phyloP scores from a whole-genome alignment of 805 yeast species.

The Ogataea haglerorum region DNA sequence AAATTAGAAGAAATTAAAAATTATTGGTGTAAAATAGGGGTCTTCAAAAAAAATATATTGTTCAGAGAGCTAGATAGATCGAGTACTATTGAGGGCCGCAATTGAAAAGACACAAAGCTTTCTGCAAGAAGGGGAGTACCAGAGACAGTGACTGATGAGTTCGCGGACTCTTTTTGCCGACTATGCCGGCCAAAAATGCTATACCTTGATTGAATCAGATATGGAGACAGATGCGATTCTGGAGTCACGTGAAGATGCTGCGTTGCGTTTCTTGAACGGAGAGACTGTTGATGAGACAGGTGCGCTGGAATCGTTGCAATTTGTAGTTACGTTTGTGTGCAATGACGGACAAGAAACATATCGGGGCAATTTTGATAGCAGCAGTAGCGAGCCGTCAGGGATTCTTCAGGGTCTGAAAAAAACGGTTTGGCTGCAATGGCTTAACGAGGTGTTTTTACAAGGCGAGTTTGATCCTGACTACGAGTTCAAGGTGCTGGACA shows the following conservation, averaged over 20 bases:
- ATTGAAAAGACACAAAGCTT: too few species aligned
- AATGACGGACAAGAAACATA: conserved; percentile 7
- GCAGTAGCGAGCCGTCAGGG: not conserved
- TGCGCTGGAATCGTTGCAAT: not conserved
- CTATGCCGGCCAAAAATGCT: conserved; percentile 9
- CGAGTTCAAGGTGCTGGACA: conserved; percentile 9
- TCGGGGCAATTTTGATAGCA: conserved; percentile 5
- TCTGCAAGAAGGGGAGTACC: too few species aligned
- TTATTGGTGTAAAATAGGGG: not conserved
- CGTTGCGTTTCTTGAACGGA: not conserved
- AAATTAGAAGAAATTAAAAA: not conserved
- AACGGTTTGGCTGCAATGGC: conserved; percentile 13
- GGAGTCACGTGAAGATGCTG: not conserved
- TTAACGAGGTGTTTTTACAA: conserved; percentile 4
- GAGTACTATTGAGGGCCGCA: too few species aligned
- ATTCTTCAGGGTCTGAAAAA: conserved; percentile 5
- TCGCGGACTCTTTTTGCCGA: conserved; percentile 14
- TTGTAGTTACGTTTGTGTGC: conserved; percentile 13
- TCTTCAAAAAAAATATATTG: too few species aligned
- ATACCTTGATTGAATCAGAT: conserved; percentile 12
- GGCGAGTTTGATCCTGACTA: conserved; percentile 15
- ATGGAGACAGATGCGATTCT: not conserved
- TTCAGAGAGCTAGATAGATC: too few species aligned
- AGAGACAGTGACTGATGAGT: conserved; percentile 4
- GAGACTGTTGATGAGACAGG: not conserved